Base-by-base conservation (phyloP, 495 filamentous ascomycete species). In the Hypoxylon lenormandii region DNA sequence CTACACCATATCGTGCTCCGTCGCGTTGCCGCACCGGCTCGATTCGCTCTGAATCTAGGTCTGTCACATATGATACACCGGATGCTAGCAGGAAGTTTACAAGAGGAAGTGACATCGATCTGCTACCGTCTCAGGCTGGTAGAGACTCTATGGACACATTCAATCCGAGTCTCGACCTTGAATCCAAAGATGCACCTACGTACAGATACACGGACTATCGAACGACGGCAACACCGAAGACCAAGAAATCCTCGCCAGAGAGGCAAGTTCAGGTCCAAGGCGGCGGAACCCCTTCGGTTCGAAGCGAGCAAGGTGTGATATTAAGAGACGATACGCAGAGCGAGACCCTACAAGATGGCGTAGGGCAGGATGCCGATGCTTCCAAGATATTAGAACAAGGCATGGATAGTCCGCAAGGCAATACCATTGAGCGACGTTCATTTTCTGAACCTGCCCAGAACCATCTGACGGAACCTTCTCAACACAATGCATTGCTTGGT, bases 121-220 rank as follows among this genome's bases (percentile, higher is more conserved):
- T 76, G 4, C 45, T 76, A 5, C 74, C 74, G 21, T 76, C 74
- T 5, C 74, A 76, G 42, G 65, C 46, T 13, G 65, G 74, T 19
- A 65, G 74, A 45, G 74, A 76, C 3, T 74, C 74, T 5, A 68
- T 76, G 49, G 74, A 76, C 28, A 76, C 74, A 8, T 74, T 74
- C 60, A 74, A 72, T 30, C 69, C 72, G 3, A 74, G 46, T 26
- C 74, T 74, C 10, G 74, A 76, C 40, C 43, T 70, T 1, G 74
- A 74, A 47, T 71, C 61, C 4, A 72, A 57, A 40, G 67, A 72
- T 12, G 58, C 54, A 12, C 67, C 55, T 5, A 45, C 68, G 13
- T 76, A 76, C 33, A 69, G 64, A 4, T 76, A 71, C 37, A 60
- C 65, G 11, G 50, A 67, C 11, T 76, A 72, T 58, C 74, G 60